Evolutionary conservation across 2,329 filamentous ascomycete species (phyloP).

Genomic region (Sarocladium strictum): DNA sequence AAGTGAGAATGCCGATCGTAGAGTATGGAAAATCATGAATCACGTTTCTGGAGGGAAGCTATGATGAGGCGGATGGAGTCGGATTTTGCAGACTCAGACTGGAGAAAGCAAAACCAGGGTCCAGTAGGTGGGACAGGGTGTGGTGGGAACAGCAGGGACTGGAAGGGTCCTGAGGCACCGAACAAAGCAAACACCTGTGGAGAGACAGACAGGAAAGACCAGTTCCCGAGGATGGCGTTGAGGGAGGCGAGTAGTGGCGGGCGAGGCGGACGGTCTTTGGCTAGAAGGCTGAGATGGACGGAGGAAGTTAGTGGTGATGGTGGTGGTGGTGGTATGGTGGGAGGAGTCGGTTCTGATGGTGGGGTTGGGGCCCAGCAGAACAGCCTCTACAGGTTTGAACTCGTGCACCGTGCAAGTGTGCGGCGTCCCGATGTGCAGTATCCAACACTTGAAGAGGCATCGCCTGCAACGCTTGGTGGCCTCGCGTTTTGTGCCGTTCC

Average conservation of each 20-base stretch:
- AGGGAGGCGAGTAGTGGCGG: slow-evolving; percentile 2
- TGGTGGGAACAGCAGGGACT: background rate
- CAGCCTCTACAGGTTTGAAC: too few relatives aligned
- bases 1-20: background rate
- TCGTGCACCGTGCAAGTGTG: too few relatives aligned
- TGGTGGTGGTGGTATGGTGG: slow-evolving; percentile 5
- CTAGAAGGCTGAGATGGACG: slow-evolving; percentile 2
- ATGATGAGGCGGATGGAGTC: background rate
- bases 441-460: too few relatives aligned
- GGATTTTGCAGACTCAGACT: background rate
- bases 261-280: background rate
- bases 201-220: background rate
- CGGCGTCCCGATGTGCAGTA: too few relatives aligned
- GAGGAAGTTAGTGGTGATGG: slow-evolving; percentile 2
- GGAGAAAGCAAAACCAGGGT: background rate
- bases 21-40: background rate
- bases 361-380: too few relatives aligned
- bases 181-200: background rate
- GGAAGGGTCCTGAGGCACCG: background rate
- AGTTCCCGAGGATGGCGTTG: background rate
- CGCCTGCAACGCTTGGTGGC: too few relatives aligned
- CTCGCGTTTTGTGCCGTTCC: too few relatives aligned
- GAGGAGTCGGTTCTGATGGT: background rate
- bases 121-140: background rate
- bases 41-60: background rate